phyloP scores from a whole-genome alignment of 2,329 filamentous ascomycete species.

The Zopfia rhizophila region DNA sequence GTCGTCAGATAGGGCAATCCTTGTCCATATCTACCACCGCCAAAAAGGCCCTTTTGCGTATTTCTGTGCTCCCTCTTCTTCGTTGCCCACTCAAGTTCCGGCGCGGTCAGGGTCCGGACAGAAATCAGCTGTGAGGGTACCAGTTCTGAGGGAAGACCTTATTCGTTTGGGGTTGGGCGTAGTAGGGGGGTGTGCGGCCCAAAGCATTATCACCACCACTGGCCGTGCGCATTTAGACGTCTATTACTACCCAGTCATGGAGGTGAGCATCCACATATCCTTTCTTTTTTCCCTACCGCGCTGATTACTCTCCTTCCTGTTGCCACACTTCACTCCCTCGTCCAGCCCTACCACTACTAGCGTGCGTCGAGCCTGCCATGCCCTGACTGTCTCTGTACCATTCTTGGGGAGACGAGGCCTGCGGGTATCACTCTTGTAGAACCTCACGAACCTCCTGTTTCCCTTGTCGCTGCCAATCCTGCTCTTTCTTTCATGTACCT shows the following conservation, averaged over 20 bases:
- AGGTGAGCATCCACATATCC: slow-evolving; percentile 38
- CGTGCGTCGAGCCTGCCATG: slow-evolving; percentile 32
- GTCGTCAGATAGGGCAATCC: slow-evolving; percentile 23
- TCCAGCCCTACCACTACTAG: slow-evolving; percentile 39
- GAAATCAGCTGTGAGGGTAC: slow-evolving; percentile 11
- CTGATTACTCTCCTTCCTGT: background rate
- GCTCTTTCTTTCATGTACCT: slow-evolving; percentile 19
- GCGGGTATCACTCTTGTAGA: slow-evolving; percentile 50
- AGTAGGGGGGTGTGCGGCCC: slow-evolving; percentile 25
- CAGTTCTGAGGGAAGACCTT: slow-evolving; percentile 5
- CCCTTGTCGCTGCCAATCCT: slow-evolving; percentile 28
- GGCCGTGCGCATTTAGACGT: slow-evolving; percentile 40
- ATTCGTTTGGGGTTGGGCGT: slow-evolving; percentile 24
- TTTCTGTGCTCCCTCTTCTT: slow-evolving; percentile 7
- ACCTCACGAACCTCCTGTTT: slow-evolving; percentile 42
- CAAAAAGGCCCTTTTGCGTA: slow-evolving; percentile 4
- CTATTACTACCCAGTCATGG: slow-evolving; percentile 42
- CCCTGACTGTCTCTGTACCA: slow-evolving; percentile 37
- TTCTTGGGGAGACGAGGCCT: slow-evolving; percentile 31
- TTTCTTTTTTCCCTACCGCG: slow-evolving; percentile 6
- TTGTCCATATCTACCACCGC: slow-evolving; percentile 20
- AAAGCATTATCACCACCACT: slow-evolving; percentile 38
- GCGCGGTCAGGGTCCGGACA: slow-evolving; percentile 14
- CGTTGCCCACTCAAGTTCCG: slow-evolving; percentile 6
- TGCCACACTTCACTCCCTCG: slow-evolving; percentile 27